Base-by-base conservation (phyloP, 352 stramenopile genomes). In the Blastocystis sp. region DNA sequence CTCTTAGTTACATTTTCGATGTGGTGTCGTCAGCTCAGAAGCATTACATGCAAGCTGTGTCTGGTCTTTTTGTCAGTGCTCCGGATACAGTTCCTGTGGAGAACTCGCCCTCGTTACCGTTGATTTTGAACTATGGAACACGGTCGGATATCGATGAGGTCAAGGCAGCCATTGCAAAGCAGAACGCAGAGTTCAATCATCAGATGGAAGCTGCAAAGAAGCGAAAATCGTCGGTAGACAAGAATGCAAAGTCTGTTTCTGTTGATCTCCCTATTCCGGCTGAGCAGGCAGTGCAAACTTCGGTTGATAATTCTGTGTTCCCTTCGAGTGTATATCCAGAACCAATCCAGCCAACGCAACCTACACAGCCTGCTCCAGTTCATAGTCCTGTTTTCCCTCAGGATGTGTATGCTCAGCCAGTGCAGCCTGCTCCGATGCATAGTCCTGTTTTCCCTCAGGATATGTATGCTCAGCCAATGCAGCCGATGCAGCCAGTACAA, bases 61-160 rank as follows among this genome's bases (percentile, higher is more conserved):
- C 73, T 11, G 8, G 24, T 16, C 34, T 45, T 5, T 68, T 68
- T 26, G 39, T 55, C n/a, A 11, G 6, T 39, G 59, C 39, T 53
- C 53, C 20, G 16, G 6, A 34, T 18, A 13, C 20, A 13, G 30
- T 85, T 16, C n/a, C 13, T 68, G 20, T 53, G 3, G 73, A 65
- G 26, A 8, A 6, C n/a, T 26, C 45, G 20, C 73, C 73, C 37
- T 24, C 47, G 16, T 26, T 85, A 1, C 73, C 73, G 11, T 16
- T 85, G n/a, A 85, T 85, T 85, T 9, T 85, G 73, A 85, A 85
- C 20, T 26, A 85, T 43, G 73, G 73, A 13, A 53, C 20, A 6
- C 73, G 73, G 18, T 30, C 39, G 16, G 73, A 85, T 45, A 66
- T 85, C 56, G 73, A 85, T 45, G 73, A 85, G 7, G 73, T 85